Base-by-base conservation (phyloP, 208 protist species). In the Wallacemonas rigidus region DNA sequence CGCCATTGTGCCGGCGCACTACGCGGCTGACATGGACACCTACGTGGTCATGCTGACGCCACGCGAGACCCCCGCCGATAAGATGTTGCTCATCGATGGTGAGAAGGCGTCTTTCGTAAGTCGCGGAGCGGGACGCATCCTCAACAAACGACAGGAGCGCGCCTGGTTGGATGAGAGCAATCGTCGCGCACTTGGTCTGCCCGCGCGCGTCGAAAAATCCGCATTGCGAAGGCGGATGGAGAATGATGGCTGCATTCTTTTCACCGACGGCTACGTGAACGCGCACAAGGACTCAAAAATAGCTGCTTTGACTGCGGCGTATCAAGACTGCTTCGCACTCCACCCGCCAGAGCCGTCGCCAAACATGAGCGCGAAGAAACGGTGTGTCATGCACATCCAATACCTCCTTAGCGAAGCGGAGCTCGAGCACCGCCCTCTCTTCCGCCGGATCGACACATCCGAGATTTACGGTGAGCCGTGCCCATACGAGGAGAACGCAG, bases 61-160 rank as follows among this genome's bases (percentile, higher is more conserved):
- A 6, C 17, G 56, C 0, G 36, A 62, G 38, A 62, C 56, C 1
- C 56, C 56, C 7, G 56, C 17, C 5, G 56, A 62, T 43, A 3
- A 15, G 56, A 43, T 62, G 56, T 8, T 62, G 56, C 56, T 62
- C 56, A 43, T 62, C 38, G 26, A 43, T 15, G 56, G 56, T 62
- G 56, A 12, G 35, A 62, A 62, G 56, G 36, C 56, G 36, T 44
- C 56, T 8, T 62, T 62, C 15, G 56, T 62, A 6, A 62, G 56
- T 38, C 56, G 56, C 43, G 56, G 56, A 9, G 3, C 8, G 17
- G 56, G 38, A n/a, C 3, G 26, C 17, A 17, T 41, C 35, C 17
- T 43, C 36, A 62, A 62, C 56, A 62, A 62, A 38, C 56, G 56
- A 5, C 56, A 62, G 26, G 5, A 43, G 15, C 9, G 56, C 8